phyloP scores from a whole-genome alignment of 1,139 yeast species.

The Pichia terricola region DNA sequence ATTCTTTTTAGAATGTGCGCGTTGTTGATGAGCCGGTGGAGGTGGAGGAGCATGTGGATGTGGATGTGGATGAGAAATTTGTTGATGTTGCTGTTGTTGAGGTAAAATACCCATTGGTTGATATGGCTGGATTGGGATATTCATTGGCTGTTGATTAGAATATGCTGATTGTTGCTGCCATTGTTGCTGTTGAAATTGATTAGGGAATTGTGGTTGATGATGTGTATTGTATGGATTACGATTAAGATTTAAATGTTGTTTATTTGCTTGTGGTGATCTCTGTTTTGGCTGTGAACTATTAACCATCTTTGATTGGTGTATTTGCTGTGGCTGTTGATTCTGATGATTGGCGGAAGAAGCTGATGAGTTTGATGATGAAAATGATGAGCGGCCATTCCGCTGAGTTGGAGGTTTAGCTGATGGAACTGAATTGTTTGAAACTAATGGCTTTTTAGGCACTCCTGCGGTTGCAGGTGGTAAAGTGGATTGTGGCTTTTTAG shows the following conservation, averaged over 20 bases:
- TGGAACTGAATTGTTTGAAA: neutral
- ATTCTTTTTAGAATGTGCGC: neutral
- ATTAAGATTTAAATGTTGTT: neutral
- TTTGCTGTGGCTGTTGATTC: neutral
- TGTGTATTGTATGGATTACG: neutral
- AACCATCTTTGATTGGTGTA: neutral
- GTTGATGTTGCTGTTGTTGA: neutral
- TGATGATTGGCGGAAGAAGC: neutral
- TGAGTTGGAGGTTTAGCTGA: neutral
- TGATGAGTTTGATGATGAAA: constrained; percentile 1
- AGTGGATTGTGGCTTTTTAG: neutral
- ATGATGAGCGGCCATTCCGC: neutral
- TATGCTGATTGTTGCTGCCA: neutral
- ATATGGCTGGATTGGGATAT: too few species aligned
- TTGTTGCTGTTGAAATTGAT: neutral
- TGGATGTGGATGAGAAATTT: neutral
- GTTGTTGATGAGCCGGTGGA: constrained; percentile 1
- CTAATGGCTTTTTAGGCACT: neutral
- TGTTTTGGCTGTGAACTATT: neutral
- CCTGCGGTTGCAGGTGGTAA: neutral
- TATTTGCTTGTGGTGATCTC: neutral
- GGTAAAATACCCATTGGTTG: neutral
- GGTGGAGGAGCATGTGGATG: neutral
- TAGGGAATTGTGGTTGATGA: neutral
- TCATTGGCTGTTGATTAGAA: too few species aligned